Conservation (phyloP, 306 rosid genomes). For the Begonia peltatifolia region DNA sequence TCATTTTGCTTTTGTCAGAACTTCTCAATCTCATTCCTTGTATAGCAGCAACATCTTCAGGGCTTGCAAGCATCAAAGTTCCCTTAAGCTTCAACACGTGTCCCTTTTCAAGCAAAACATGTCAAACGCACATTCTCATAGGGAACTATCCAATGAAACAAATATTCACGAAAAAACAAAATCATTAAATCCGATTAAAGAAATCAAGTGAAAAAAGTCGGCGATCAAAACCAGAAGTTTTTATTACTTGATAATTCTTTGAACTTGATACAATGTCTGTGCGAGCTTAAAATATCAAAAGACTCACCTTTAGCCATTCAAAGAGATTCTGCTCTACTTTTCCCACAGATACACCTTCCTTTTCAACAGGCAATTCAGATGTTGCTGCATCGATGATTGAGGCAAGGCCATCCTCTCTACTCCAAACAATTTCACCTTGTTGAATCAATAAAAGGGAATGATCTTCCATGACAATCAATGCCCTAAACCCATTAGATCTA, state of each 20-base stretch:
- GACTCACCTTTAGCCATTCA: slow-evolving; percentile 80
- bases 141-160: too few species aligned
- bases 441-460: slow-evolving; percentile 81
- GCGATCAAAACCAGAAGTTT: too few species aligned
- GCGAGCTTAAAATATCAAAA: too few species aligned
- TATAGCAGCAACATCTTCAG: slow-evolving; percentile 72
- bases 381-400: slow-evolving; percentile 72
- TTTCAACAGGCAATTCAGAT: slow-evolving; percentile 82
- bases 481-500: slow-evolving; percentile 84
- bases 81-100: slow-evolving; percentile 92
- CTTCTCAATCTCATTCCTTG: slow-evolving; percentile 75
- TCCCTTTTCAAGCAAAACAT: slow-evolving; percentile 48
- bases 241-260: too few species aligned
- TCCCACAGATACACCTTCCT: slow-evolving; percentile 72
- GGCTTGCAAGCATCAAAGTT: slow-evolving; percentile 87
- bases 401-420: slow-evolving; percentile 97
- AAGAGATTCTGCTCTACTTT: slow-evolving; percentile 91
- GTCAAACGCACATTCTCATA: too few species aligned
- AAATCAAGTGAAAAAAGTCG: too few species aligned
- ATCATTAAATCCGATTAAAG: too few species aligned
- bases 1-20: slow-evolving; percentile 94
- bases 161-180: too few species aligned
- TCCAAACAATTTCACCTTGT: slow-evolving; percentile 95
- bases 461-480: slow-evolving; percentile 89
- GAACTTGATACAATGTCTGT: too few species aligned